Percentiles rank a stretch among this genome's conserved stretches.
Conservation (phyloP, 805 yeast species). For the Phaffomyces antillensis region DNA sequence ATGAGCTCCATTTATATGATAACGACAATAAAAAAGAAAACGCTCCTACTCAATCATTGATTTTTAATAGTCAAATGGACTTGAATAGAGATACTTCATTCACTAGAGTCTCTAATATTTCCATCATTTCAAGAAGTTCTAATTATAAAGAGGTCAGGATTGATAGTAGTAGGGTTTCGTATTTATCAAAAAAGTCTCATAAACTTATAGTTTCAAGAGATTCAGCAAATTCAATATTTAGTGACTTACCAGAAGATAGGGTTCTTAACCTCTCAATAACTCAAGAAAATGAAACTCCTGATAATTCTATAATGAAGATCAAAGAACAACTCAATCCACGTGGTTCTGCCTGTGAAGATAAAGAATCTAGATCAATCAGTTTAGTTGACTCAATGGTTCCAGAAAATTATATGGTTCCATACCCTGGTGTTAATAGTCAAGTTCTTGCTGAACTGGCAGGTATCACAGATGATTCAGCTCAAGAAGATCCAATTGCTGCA, state of each 20-base stretch:
- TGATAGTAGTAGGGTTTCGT: conserved; percentile 13
- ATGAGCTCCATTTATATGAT: conserved; percentile 7
- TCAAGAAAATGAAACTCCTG: conserved; percentile 1
- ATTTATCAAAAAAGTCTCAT: conserved; percentile 20
- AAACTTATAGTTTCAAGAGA: conserved; percentile 10
- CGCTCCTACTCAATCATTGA: background rate
- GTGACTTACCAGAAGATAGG: conserved; percentile 4
- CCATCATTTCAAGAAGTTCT: conserved; percentile 5
- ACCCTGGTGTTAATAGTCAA: conserved; percentile 43
- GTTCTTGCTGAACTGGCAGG: conserved; percentile 74
- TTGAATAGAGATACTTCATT: conserved; percentile 17
- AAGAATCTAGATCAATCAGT: conserved; percentile 2
- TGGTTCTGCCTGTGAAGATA: too few species aligned
- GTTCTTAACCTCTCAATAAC: conserved; percentile 14
- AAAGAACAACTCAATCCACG: too few species aligned
- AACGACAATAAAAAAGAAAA: background rate
- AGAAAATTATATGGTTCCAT: conserved; percentile 23
- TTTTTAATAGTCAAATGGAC: conserved; percentile 6
- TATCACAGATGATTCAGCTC: conserved; percentile 70
- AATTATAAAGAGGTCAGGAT: background rate
- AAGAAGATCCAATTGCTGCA: conserved; percentile 62
- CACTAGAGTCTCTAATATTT: conserved; percentile 17
- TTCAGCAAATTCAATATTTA: conserved; percentile 16
- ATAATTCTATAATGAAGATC: background rate
- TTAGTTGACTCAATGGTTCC: conserved; percentile 11